Base-by-base conservation (phyloP, 208 protist species). In the Trypanosomatidae sp. region DNA sequence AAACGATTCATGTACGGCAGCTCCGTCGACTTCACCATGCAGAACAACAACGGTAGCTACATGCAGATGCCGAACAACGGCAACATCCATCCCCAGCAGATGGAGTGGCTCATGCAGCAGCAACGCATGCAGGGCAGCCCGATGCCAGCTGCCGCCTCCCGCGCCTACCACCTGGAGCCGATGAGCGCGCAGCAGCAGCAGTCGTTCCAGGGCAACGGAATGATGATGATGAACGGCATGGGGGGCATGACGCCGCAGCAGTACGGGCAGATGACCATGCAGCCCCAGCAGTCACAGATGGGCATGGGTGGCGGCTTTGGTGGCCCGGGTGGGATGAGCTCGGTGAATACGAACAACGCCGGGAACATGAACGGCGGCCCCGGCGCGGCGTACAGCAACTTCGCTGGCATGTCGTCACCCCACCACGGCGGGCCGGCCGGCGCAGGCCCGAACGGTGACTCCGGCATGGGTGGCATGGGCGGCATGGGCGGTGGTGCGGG, bases 91-190 rank as follows among this genome's bases (percentile, higher is more conserved):
- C 62, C 68, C 7, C 60, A 70, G 69, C 74, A 70, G 46, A 70
- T 70, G 69, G 74, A 79, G 39, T 80, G 70, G 71, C 68, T 74
- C 17, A 76, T 78, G 66, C 49, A 58, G 39, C 80, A 73, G 58
- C 74, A 71, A 56, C 62, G 49, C 17, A 62, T 69, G 65, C 73
- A 79, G 59, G 50, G 59, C 52, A 43, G 6, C 25, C 12, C 3
- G 19, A 25, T 44, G 47, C 9, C 49, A 7, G n/a, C n/a, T n/a
- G 44, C 67, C 19, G 56, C 79, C 41, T 66, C 71, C n/a, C 66
- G 74, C 25, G 72, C 71, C 60, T 80, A 83, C 36, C 74, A 79
- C 69, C 60, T 83, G 33, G 77, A 86, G 52, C 76, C 80, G 15
- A 72, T 84, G 64, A 73, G 52, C 58, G 47, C 43, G 15, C 39